phyloP scores from a whole-genome alignment of 257 asterid species.

The Ajuga chamaepitys region DNA sequence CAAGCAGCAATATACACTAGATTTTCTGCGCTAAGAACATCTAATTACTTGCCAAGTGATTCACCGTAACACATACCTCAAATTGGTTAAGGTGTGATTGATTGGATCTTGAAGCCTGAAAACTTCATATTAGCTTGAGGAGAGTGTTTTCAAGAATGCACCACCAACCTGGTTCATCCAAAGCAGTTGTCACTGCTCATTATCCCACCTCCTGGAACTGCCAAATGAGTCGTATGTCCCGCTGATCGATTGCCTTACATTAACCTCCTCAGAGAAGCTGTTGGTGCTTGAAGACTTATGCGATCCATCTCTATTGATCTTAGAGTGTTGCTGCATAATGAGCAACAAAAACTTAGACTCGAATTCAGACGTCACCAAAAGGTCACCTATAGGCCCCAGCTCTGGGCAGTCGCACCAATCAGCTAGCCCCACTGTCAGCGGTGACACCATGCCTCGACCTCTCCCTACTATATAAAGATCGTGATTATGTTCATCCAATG shows the following conservation, averaged over 20 bases:
- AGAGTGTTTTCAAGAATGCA: constrained; percentile 4
- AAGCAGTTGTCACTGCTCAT: constrained; percentile 12
- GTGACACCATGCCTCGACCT: constrained; percentile 55
- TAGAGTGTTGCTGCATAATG: constrained; percentile 64
- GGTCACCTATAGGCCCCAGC: constrained; percentile 89
- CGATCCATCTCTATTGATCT: constrained; percentile 29
- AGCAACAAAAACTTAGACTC: constrained; percentile 59
- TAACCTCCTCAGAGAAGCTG: constrained; percentile 25
- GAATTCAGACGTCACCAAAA: constrained; percentile 73
- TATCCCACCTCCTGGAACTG: constrained; percentile 46
- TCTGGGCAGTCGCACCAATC: constrained; percentile 99
- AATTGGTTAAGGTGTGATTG: too few species aligned
- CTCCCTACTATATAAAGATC: constrained; percentile 84
- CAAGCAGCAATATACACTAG: too few species aligned
- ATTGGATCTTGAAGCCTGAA: too few species aligned
- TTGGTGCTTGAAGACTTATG: constrained; percentile 28
- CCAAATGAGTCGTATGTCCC: constrained; percentile 40
- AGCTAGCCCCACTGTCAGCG: constrained; percentile 62
- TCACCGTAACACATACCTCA: background rate
- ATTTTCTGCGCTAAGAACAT: background rate
- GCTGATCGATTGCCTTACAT: constrained; percentile 32
- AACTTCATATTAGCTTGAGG: background rate
- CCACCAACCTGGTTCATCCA: background rate
- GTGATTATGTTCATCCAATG: constrained; percentile 48
- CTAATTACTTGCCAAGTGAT: background rate